Conservation (phyloP, 331 rosid genomes). For the Stylosanthes scabra region DNA sequence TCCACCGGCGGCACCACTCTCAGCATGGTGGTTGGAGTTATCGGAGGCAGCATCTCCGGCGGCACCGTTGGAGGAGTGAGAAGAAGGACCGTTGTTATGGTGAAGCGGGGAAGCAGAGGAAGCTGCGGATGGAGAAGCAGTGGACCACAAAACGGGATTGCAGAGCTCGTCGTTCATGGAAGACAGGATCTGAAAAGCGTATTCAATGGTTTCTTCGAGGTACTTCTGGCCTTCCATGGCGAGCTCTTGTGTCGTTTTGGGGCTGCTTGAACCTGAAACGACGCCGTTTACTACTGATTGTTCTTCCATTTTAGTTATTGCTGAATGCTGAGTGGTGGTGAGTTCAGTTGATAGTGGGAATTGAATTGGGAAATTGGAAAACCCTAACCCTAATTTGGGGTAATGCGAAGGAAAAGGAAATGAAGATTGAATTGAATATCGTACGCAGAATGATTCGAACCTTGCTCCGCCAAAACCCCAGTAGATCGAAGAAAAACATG, state of each 20-base stretch:
- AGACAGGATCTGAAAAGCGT: slow-evolving; percentile 88
- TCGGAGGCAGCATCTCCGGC: slow-evolving; percentile 71
- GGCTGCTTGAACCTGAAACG: slow-evolving; percentile 16
- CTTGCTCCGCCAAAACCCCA: slow-evolving; percentile 32
- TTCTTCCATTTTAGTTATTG: slow-evolving; percentile 58
- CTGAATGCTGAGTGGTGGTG: background rate
- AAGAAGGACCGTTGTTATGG: background rate
- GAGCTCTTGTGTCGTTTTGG: slow-evolving; percentile 73
- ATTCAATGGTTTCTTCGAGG: slow-evolving; percentile 81
- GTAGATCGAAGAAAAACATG: no score
- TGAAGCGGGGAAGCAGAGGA: slow-evolving; percentile 42
- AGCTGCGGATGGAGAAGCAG: slow-evolving; percentile 52
- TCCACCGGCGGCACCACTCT: slow-evolving; percentile 20
- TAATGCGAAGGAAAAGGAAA: background rate
- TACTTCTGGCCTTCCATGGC: slow-evolving; percentile 87
- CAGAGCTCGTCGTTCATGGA: slow-evolving; percentile 98
- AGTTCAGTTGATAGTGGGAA: background rate
- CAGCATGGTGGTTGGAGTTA: slow-evolving; percentile 34
- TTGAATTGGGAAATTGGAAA: background rate
- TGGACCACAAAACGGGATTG: slow-evolving; percentile 83
- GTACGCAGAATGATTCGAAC: slow-evolving; percentile 56
- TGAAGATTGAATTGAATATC: background rate
- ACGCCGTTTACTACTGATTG: slow-evolving; percentile 37
- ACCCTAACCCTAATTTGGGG: slow-evolving; percentile 6
- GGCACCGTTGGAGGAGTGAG: slow-evolving; percentile 49